Percentiles rank a stretch among this genome's conserved stretches.
These are phyloP conservation scores for Falciphora oryzae DNA, from an alignment of 2,329 filamentous ascomycete species.

Conservation along the genomic window DNA sequence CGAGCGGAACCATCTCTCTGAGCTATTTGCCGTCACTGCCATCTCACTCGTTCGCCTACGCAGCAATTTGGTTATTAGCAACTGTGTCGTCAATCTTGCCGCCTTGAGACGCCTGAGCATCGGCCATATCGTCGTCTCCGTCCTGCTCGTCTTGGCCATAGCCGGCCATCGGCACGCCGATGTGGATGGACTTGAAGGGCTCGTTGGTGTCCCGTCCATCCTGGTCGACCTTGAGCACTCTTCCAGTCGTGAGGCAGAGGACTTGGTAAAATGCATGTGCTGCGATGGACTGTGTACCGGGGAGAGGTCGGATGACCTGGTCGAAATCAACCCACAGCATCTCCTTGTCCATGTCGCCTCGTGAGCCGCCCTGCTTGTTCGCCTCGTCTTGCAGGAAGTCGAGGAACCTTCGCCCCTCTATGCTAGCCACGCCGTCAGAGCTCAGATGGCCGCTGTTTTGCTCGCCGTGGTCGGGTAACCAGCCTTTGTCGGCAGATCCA, in stretches of 20 bases:
- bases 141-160: background rate
- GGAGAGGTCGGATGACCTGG: conserved; percentile 55
- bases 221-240: conserved; percentile 58
- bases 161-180: conserved; percentile 31
- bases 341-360: conserved; percentile 24
- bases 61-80: too few species aligned
- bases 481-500: conserved; percentile 23
- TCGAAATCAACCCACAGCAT: conserved; percentile 59
- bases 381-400: conserved; percentile 34
- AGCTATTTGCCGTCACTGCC: too few species aligned
- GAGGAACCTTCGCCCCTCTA: conserved; percentile 40
- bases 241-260: conserved; percentile 63
- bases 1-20: too few species aligned
- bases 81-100: background rate
- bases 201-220: conserved; percentile 28
- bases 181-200: conserved; percentile 41
- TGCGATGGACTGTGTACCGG: conserved; percentile 54
- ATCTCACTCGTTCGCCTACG: too few species aligned
- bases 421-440: conserved; percentile 31
- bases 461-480: conserved; percentile 16
- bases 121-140: background rate
- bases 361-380: conserved; percentile 24
- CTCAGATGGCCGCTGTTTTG: background rate
- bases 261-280: conserved; percentile 73
- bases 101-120: background rate